Conservation (phyloP, 495 filamentous ascomycete genomes). For the Chlorociboria aeruginascens region DNA sequence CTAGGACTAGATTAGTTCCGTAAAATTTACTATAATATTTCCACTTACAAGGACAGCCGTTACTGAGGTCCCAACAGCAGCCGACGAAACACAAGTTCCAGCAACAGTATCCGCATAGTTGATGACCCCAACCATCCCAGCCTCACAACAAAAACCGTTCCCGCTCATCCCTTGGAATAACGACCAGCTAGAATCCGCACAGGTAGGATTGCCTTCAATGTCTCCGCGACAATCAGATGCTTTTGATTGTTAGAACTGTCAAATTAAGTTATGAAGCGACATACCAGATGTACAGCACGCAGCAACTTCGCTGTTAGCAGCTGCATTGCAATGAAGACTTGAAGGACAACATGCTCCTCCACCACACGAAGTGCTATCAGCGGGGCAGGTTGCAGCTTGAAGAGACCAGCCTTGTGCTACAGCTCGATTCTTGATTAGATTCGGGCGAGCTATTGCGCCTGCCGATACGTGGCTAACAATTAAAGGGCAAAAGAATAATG, state of each 20-base stretch:
- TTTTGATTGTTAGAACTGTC: not conserved
- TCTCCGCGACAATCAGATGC: constrained; percentile 12
- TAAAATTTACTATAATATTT: not conserved
- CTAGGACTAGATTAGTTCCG: not conserved
- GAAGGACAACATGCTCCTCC: constrained; percentile 15
- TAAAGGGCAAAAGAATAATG: no score
- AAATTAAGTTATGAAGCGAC: not conserved
- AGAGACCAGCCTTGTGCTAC: constrained; percentile 15
- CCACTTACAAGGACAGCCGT: constrained; percentile 4
- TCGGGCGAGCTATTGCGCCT: no score
- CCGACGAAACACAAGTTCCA: constrained; percentile 12
- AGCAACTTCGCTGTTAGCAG: constrained; percentile 14
- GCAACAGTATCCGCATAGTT: constrained; percentile 9
- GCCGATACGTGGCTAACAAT: no score
- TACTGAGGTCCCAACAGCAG: not conserved
- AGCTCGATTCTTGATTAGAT: not conserved
- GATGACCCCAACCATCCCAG: constrained; percentile 14
- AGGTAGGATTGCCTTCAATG: constrained; percentile 10
- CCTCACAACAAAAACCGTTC: constrained; percentile 17
- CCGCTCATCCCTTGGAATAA: constrained; percentile 15
- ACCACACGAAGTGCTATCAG: constrained; percentile 11
- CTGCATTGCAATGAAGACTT: constrained; percentile 8
- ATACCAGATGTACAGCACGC: constrained; percentile 16
- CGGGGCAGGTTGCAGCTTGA: constrained; percentile 14
- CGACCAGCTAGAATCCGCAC: constrained; percentile 18